Evolutionary conservation across 495 filamentous ascomycete genomes (phyloP).

Genomic region (Polyplosphaeria fusca): DNA sequence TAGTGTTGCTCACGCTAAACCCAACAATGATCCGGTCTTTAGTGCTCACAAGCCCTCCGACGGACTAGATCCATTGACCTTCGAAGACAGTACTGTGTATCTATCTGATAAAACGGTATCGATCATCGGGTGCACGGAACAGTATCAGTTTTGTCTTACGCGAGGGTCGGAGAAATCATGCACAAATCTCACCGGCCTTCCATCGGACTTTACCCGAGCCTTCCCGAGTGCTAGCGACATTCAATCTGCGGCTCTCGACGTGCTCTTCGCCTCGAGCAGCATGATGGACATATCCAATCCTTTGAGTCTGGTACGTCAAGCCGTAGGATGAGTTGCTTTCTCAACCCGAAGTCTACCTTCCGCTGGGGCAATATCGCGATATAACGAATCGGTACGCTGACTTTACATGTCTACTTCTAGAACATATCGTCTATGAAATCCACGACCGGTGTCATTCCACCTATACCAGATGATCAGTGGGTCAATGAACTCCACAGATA

Average conservation of each 20-base stretch:
- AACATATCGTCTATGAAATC: neutral
- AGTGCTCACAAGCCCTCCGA: neutral
- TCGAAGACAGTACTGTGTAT: neutral
- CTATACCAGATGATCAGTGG: neutral
- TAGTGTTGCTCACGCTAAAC: neutral
- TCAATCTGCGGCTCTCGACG: neutral
- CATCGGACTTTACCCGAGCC: neutral
- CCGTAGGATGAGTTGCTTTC: too few relatives aligned
- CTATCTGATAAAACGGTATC: too few relatives aligned
- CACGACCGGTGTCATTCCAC: neutral
- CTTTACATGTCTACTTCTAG: neutral
- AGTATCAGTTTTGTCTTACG: neutral
- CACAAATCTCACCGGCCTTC: neutral
- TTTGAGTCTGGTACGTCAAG: too few relatives aligned
- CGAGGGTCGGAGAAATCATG: neutral
- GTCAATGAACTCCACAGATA: neutral
- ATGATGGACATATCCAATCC: neutral
- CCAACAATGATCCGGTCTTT: neutral
- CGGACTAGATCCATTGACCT: neutral
- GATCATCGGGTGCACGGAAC: neutral
- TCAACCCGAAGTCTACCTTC: too few relatives aligned
- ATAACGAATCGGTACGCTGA: too few relatives aligned
- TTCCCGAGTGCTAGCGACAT: neutral
- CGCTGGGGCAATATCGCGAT: too few relatives aligned
- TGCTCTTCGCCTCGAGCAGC: neutral